These are phyloP conservation scores for Mucor circinelloides DNA, from an alignment of 371 early-diverging fungal genomes.

Conservation along the genomic window DNA sequence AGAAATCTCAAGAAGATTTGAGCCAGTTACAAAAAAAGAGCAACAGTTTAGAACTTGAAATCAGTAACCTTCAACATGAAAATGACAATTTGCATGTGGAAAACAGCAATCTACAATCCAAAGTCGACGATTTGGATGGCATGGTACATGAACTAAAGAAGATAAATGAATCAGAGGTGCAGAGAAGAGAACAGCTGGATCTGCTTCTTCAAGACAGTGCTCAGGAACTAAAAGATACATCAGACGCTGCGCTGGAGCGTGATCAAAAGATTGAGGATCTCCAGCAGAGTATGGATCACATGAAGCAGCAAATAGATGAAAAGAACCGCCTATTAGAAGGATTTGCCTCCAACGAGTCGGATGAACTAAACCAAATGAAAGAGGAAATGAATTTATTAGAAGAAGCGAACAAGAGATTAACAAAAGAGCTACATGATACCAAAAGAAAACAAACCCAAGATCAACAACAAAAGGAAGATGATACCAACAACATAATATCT, in stretches of 20 bases:
- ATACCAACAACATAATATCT: neutral
- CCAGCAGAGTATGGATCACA: neutral
- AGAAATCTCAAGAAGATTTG: neutral
- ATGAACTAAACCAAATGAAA: neutral
- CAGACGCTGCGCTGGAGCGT: slow-evolving; percentile 1
- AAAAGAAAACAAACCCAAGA: neutral
- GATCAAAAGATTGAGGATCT: neutral
- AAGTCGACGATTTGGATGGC: neutral
- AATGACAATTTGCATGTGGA: neutral
- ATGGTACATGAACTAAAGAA: neutral
- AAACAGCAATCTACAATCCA: neutral
- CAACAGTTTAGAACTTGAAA: neutral
- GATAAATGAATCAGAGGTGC: neutral
- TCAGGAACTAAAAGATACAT: neutral
- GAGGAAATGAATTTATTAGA: neutral
- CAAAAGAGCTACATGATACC: neutral
- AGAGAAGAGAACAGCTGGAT: slow-evolving; percentile 2
- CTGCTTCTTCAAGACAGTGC: neutral
- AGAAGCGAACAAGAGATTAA: neutral
- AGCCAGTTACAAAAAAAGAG: neutral
- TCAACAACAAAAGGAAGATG: neutral
- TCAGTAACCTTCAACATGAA: too few species aligned
- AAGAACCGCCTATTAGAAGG: neutral
- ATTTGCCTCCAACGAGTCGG: neutral
- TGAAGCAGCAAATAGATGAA: neutral